Base-by-base conservation (phyloP, 1,284 basidiomycete genomes). In the Papiliotrema laurentii region DNA sequence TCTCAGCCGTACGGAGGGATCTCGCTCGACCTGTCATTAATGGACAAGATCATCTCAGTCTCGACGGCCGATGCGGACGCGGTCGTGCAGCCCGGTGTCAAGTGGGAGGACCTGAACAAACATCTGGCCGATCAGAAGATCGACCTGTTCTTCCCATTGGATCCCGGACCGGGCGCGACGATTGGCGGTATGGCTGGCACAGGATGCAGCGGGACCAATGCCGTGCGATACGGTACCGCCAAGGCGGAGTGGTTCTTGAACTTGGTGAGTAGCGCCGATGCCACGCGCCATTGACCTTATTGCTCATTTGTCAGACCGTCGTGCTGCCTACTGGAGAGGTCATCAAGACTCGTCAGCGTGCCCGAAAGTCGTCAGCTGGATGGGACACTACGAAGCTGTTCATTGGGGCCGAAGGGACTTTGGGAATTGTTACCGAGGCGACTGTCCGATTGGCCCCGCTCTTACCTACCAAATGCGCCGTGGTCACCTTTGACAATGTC, bases 131-230 rank as follows among this genome's bases (percentile, higher is more conserved):
- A 83, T 45, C 79, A 84, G 69, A 85, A 82, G 5, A 82, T 87
- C 43, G 83, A 85, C 0, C 71, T 96, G 13, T 96, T 96, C 78
- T 94, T 93, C 66, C 92, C 92, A 0, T 83, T 93, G 55, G 87
- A 91, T 63, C 89, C 87, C 10, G 71, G 70, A 48, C 69, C 73
- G 21, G 76, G 76, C 7, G 90, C 91, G 1, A 90, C 88, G 0
- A 84, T 96, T 30, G 92, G 91, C 25, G 93, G 92, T 0, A 96
- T 97, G 89, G 78, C 89, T 24, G 85, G 85, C 43, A 92, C 86
- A 0, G 86, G 87, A 0, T 73, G 68, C 56, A 63, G 64, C 49
- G 70, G 76, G 77, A 89, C 89, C 0, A 92, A 92, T 60, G 89
- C 90, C 0, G 89, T 92, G 2, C 77, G 87, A 28, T 93, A 92